Percentiles rank a stretch among this genome's conserved stretches.
Conservation (phyloP, 805 yeast genomes). For the Metschnikowia continentalis region DNA sequence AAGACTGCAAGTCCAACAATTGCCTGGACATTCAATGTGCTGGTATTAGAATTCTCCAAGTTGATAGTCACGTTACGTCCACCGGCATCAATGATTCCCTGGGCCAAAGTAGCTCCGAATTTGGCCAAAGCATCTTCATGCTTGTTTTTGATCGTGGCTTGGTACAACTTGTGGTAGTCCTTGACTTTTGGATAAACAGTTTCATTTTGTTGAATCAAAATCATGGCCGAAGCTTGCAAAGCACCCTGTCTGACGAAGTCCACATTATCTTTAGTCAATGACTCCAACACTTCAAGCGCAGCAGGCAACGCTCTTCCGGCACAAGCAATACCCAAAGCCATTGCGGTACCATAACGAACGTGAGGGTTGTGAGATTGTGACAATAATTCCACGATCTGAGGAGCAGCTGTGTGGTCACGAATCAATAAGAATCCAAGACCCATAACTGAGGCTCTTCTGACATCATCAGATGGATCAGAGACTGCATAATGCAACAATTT, state of each 20-base stretch:
- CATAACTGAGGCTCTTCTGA: conserved; percentile 92
- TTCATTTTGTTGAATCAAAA: conserved; percentile 83
- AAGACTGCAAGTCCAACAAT: conserved; percentile 89
- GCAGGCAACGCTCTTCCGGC: conserved; percentile 88
- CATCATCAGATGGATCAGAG: conserved; percentile 93
- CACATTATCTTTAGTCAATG: conserved; percentile 87
- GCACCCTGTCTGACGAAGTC: conserved; percentile 99
- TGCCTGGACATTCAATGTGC: conserved; percentile 84
- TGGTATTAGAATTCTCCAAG: conserved; percentile 82
- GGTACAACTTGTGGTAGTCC: conserved; percentile 67
- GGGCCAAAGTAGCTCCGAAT: conserved; percentile 95
- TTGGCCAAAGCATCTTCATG: conserved; percentile 96
- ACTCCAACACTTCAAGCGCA: conserved; percentile 89
- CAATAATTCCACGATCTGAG: conserved; percentile 87
- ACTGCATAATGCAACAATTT: conserved; percentile 88
- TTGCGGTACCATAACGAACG: conserved; percentile 95
- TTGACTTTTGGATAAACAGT: conserved; percentile 75
- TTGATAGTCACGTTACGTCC: conserved; percentile 96
- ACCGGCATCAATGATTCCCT: conserved; percentile 98
- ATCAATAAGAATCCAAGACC: conserved; percentile 86
- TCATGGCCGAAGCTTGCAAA: conserved; percentile 85
- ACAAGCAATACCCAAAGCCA: conserved; percentile 95
- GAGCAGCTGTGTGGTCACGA: conserved; percentile 89
- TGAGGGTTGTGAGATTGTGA: conserved; percentile 96
- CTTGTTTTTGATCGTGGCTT: conserved; percentile 75